Evolutionary conservation across 345 rosid species (phyloP).

Genomic region (Syzygium aromaticum): DNA sequence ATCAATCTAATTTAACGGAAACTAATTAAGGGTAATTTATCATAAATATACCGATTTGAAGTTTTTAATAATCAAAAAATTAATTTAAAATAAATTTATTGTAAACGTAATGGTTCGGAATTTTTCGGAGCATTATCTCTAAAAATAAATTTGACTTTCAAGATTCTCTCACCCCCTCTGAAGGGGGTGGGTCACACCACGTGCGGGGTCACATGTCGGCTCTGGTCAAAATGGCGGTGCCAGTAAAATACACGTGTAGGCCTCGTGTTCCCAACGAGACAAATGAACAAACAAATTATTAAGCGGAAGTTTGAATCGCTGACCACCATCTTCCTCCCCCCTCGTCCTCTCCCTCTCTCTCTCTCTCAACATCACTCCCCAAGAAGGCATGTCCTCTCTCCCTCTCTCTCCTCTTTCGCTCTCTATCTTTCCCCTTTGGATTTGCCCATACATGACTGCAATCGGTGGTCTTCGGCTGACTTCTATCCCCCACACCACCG

Average conservation of each 20-base stretch:
- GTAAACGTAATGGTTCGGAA: no score
- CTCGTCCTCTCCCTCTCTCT: neutral
- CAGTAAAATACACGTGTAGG: constrained; percentile 46
- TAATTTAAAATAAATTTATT: no score
- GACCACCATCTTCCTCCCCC: neutral
- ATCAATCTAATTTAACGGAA: no score
- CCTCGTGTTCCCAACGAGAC: constrained; percentile 9
- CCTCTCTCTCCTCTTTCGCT: neutral
- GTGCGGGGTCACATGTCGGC: constrained; percentile 51
- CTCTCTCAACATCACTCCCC: neutral
- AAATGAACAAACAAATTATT: neutral
- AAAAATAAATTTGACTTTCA: no score
- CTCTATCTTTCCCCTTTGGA: neutral
- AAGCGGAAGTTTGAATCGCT: neutral
- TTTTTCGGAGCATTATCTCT: no score
- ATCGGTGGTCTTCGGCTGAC: constrained; percentile 49
- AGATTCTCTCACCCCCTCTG: neutral
- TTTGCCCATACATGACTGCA: neutral
- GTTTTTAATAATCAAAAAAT: no score
- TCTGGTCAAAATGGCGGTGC: constrained; percentile 85
- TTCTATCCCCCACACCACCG: neutral
- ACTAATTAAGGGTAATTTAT: no score
- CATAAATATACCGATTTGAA: no score
- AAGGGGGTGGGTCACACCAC: constrained; percentile 18
- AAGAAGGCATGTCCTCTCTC: neutral